Percentiles rank a stretch among this genome's conserved stretches.
phyloP scores from a whole-genome alignment of 2,329 filamentous ascomycete genomes.

The Diplodia intermedia region DNA sequence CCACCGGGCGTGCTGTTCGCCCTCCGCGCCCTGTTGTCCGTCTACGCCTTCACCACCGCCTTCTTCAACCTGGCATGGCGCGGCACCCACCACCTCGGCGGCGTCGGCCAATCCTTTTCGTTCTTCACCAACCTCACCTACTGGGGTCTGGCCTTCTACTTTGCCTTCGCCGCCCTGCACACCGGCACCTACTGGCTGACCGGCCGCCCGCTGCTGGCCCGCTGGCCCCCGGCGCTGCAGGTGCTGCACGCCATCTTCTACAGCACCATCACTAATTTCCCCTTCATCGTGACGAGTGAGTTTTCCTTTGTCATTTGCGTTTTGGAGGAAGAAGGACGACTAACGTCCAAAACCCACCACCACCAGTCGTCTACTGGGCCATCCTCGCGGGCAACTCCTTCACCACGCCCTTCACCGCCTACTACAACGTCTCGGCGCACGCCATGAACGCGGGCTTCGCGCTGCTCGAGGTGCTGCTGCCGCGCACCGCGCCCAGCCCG shows the following conservation, averaged over 20 bases:
- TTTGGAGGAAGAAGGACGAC: not conserved
- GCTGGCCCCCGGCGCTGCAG: conserved; percentile 49
- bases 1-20: conserved; percentile 67
- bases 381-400: conserved; percentile 48
- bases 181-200: conserved; percentile 67
- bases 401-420: conserved; percentile 45
- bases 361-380: conserved; percentile 53
- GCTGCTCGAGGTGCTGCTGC: conserved; percentile 74
- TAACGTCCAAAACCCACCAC: not conserved
- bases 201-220: conserved; percentile 46
- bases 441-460: conserved; percentile 76
- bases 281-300: conserved; percentile 55
- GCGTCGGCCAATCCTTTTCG: conserved; percentile 69
- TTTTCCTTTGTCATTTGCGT: conserved; percentile 20
- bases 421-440: conserved; percentile 75
- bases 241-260: conserved; percentile 52
- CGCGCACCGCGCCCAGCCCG: conserved; percentile 68
- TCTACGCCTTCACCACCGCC: conserved; percentile 74
- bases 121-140: conserved; percentile 85
- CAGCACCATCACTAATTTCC: conserved; percentile 52
- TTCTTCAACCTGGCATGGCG: conserved; percentile 73
- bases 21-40: conserved; percentile 57
- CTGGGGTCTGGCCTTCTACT: conserved; percentile 85
- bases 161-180: conserved; percentile 70
- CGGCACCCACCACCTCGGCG: conserved; percentile 56